Evolutionary conservation across 75 land plant species (phyloP), one percentile per base, ranked within the genome.

Genomic region (Cryptomeria japonica): DNA sequence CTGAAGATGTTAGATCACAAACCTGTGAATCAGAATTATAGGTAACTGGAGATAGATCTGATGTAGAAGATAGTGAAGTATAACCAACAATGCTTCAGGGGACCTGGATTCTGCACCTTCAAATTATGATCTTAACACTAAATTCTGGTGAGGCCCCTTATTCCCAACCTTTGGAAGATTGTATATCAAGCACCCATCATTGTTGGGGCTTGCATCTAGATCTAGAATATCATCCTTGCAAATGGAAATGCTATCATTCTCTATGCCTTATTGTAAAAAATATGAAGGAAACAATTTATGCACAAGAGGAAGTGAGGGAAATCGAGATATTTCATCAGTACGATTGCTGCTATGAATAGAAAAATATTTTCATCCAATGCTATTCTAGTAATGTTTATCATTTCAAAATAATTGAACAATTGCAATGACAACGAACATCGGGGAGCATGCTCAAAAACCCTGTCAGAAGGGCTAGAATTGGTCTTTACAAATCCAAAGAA

Each of bases 21-120:
- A 97, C 99, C 97, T 92, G 96, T 41, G 88, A 70, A 86, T 93
- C 95, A 41, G 94, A 92, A 83, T 85, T 93, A 14, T 90, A 93
- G 64, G 93, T 95, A 70, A 95, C 92, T 72, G 97, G 96, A 44
- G 95, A 95, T 64, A 93, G 96, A 88, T 95, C 99, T 32, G 99
- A 98, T 32, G 97, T 97, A 75, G 96, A 94, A 22, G 84, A 82
- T 1, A 92, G 90, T 19, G 93, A 93, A 9, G 92, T 86, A 39
- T 92, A 90, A 13, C 93, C 89, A 84, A 90, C 91, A 78, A 90
- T 39, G 16, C 5, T 37, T 31, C 38, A 56, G 86, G 78, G 10
- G 28, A 36, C 72, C 72, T 58, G 39, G 76, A 85, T n/a, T 49
- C 86, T 51, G 19, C 14, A 25, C 38, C 41, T 58, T 58, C 39